phyloP scores from a whole-genome alignment of 148 eudicot genomes.

The Camellia granthamiana region DNA sequence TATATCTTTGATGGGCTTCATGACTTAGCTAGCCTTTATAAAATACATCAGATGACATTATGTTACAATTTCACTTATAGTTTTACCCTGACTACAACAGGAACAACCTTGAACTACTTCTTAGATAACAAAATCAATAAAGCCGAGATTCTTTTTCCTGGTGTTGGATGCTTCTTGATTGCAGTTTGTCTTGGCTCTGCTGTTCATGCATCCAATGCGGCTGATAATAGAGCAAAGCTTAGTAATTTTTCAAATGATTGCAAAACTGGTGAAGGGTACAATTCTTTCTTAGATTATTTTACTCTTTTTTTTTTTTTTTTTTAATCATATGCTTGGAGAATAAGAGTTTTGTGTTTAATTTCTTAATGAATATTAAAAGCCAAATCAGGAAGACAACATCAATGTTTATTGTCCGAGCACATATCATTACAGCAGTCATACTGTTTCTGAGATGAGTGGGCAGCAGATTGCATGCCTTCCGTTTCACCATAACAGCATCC shows the following conservation, averaged over 20 bases:
- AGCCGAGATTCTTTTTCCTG: constrained; percentile 83
- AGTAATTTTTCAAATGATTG: constrained; percentile 16
- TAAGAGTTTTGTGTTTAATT: not conserved
- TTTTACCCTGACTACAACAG: constrained; percentile 32
- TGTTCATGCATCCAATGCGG: constrained; percentile 63
- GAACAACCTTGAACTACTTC: constrained; percentile 86
- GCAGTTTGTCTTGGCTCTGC: constrained; percentile 75
- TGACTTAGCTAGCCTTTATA: not conserved
- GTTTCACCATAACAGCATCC: not conserved
- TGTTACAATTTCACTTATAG: not conserved
- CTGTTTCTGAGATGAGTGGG: not conserved
- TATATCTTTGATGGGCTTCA: not conserved
- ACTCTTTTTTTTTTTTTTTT: not conserved
- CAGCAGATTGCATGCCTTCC: not conserved
- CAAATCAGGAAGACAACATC: too few relatives aligned
- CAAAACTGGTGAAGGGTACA: constrained; percentile 43
- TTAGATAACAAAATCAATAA: constrained; percentile 77
- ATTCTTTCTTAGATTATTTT: not conserved
- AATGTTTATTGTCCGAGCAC: too few relatives aligned
- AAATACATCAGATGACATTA: not conserved
- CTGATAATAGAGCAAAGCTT: constrained; percentile 66
- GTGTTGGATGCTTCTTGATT: constrained; percentile 76
- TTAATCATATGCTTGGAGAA: not conserved
- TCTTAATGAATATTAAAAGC: too few relatives aligned
- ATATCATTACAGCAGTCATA: too few relatives aligned